Base-by-base conservation (phyloP, 78 protist genomes). In the slime mould (Dictyostelium discoideum) region DNA sequence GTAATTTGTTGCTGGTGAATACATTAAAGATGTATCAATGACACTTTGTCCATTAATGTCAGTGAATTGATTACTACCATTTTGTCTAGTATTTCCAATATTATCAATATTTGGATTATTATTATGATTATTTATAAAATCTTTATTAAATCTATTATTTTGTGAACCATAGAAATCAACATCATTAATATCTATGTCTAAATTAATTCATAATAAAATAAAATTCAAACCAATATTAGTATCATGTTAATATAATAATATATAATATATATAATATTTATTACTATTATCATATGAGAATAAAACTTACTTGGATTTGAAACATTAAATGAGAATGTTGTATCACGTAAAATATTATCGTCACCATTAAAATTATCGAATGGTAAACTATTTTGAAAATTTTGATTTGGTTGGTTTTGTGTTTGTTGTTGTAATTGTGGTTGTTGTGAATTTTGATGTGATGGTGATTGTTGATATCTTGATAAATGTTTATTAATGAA, bases 251-350 rank as follows among this genome's bases (percentile, higher is more conserved):
- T 65, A 65, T n/a, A 32, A 32, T 32, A 72, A 72, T 72, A 29
- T 29, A 11, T 72, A 26, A 10, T 13, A 26, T 69, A 3, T 8
- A 20, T 78, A 42, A 22, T 78, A 26, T 4, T 40, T 39, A 24
- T 32, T 32, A 32, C 1, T 32, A 32, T 32, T 32, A 32, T 40
- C 0, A 24, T 40, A 77, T 0, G 1, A 77, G 2, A 40, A 14
- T 40, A 77, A 42, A 39, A 79, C 84, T 18, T 79, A 79, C 84
- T 79, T 79, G 84, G 84, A 44, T 79, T 39, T n/a, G 84, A 44
- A 79, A 79, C 84, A 44, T 79, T 44, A 9, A 60, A 84, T 11
- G 87, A 84, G 24, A 84, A 37, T n/a, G 22, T 22, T 14, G 63
- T 76, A 37, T 37, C 48, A 0, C 39, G 20, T 16, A 74, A 39